A percentile compares a stretch with the other conserved stretches of the same genome.
Conservation (phyloP, 2,329 filamentous ascomycete genomes). For the Apiospora koreana region DNA sequence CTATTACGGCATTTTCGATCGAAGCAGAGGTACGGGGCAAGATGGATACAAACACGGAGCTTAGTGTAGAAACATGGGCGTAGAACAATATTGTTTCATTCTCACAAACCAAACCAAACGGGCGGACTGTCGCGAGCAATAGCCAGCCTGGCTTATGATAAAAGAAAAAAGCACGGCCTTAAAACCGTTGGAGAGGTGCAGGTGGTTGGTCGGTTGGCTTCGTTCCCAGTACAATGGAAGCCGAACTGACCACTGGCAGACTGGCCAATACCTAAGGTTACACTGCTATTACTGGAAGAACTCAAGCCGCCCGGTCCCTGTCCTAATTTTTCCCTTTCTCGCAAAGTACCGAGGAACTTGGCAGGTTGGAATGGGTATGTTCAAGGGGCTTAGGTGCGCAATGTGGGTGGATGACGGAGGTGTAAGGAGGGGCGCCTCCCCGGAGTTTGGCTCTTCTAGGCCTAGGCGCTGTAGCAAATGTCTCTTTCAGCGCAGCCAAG, state of each 20-base stretch:
- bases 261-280: neutral
- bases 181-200: neutral
- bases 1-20: neutral
- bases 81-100: conserved; percentile 8
- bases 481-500: neutral
- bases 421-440: neutral
- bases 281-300: neutral
- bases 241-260: neutral
- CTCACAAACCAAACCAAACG: neutral
- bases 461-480: neutral
- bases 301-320: neutral
- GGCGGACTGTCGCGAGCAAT: neutral
- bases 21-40: neutral
- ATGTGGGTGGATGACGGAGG: conserved; percentile 7
- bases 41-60: conserved; percentile 4
- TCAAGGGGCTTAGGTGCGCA: neutral
- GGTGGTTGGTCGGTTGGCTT: neutral
- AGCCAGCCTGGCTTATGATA: neutral
- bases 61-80: conserved; percentile 1
- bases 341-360: conserved; percentile 4
- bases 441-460: conserved; percentile 7
- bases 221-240: neutral
- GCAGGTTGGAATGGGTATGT: neutral
- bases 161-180: neutral
- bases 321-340: neutral